These are phyloP conservation scores for Candolleomyces aberdarensis DNA, from an alignment of 768 basidiomycete genomes.

Conservation along the genomic window DNA sequence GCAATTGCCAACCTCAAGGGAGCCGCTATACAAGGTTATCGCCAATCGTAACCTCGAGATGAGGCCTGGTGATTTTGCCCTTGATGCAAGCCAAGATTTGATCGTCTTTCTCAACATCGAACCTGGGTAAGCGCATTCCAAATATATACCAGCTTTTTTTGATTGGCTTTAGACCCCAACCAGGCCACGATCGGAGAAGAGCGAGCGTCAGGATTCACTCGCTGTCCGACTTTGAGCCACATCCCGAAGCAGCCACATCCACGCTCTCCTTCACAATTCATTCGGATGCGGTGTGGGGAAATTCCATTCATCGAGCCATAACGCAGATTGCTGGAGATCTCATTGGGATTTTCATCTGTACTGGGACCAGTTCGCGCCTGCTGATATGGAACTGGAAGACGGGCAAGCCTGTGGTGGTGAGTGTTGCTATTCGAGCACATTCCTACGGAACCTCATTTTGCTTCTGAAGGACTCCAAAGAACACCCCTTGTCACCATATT, in stretches of 20 bases:
- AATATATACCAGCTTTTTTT: not conserved
- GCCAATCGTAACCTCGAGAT: constrained; percentile 35
- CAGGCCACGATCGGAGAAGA: constrained; percentile 7
- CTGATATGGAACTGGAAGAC: constrained; percentile 54
- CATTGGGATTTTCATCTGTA: constrained; percentile 42
- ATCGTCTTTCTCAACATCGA: constrained; percentile 37
- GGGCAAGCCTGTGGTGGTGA: constrained; percentile 39
- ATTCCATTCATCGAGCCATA: constrained; percentile 25
- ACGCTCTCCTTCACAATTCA: constrained; percentile 23
- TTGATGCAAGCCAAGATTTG: constrained; percentile 66
- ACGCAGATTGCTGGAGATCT: constrained; percentile 56
- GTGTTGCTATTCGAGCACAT: constrained; percentile 14
- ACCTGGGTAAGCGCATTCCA: constrained; percentile 6
- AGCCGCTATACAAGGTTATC: constrained; percentile 12
- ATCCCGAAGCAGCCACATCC: constrained; percentile 37
- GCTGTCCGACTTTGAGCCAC: constrained; percentile 37
- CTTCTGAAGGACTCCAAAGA: constrained; percentile 25
- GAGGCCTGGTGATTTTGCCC: constrained; percentile 51
- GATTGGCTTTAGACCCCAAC: constrained; percentile 4
- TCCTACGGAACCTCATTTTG: not conserved
- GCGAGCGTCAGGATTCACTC: constrained; percentile 39
- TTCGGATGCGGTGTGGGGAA: constrained; percentile 18
- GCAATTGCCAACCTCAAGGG: constrained; percentile 23
- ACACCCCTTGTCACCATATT: constrained; percentile 19
- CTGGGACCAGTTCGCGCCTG: constrained; percentile 26